Evolutionary conservation across 345 rosid species (phyloP).

Genomic region (Populus alba): DNA sequence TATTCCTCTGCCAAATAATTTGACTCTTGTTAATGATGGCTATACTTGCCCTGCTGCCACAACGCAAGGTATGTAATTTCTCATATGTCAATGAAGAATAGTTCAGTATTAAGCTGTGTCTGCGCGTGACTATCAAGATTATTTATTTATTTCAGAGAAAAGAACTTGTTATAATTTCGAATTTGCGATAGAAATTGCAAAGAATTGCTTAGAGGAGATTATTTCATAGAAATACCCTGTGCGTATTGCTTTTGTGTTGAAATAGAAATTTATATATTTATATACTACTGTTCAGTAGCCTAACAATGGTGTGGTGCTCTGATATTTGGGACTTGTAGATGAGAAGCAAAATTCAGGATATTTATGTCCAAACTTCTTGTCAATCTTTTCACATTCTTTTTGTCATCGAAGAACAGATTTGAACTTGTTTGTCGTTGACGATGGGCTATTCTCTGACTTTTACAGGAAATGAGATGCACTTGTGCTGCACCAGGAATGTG

Average conservation of each 20-base stretch:
- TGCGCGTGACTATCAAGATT: too few relatives aligned
- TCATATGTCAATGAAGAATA: too few relatives aligned
- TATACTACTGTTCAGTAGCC: too few relatives aligned
- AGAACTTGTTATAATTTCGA: too few relatives aligned
- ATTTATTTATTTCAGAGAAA: too few relatives aligned
- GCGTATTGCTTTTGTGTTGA: too few relatives aligned
- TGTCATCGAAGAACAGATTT: background rate
- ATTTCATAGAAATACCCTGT: too few relatives aligned
- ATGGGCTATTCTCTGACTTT: background rate
- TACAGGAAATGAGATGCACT: slow-evolving; percentile 22
- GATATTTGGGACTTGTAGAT: background rate
- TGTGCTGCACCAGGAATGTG: slow-evolving; percentile 37
- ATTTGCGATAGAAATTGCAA: too few relatives aligned
- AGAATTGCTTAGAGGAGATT: too few relatives aligned
- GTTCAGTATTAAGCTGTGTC: too few relatives aligned
- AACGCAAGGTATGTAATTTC: slow-evolving; percentile 5
- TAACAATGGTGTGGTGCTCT: too few relatives aligned
- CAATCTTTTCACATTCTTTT: background rate
- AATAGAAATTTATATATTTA: too few relatives aligned
- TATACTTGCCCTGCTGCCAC: slow-evolving; percentile 39
- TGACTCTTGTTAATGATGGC: slow-evolving; percentile 40
- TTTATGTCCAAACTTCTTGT: background rate
- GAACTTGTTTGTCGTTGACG: background rate
- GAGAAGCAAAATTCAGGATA: background rate
- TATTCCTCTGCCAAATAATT: slow-evolving; percentile 39